A percentile compares a stretch with the other conserved stretches of the same genome.
Evolutionary conservation across 805 yeast species (phyloP).

Genomic region (Yueomyces sp.): DNA sequence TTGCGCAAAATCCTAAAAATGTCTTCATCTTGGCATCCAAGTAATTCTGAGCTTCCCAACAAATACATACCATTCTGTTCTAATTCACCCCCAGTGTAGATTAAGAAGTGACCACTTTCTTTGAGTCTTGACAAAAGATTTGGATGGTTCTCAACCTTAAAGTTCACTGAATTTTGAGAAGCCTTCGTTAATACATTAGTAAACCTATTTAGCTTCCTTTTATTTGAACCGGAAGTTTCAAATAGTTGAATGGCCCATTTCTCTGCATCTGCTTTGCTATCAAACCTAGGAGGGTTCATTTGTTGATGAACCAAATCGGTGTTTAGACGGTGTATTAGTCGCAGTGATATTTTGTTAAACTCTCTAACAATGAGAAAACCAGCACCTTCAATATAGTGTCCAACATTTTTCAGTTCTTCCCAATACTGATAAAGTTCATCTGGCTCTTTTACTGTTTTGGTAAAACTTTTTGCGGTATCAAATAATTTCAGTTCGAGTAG

Average conservation of each 20-base stretch:
- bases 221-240: conserved; percentile 60
- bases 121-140: conserved; percentile 44
- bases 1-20: conserved; percentile 33
- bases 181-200: conserved; percentile 51
- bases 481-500: conserved; percentile 64
- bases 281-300: conserved; percentile 40
- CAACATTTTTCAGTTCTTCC: conserved; percentile 63
- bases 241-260: conserved; percentile 58
- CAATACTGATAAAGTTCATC: conserved; percentile 80
- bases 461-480: conserved; percentile 58
- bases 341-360: conserved; percentile 49
- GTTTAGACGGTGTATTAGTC: conserved; percentile 54
- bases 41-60: conserved; percentile 47
- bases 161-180: conserved; percentile 60
- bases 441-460: conserved; percentile 80
- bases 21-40: conserved; percentile 28
- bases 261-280: conserved; percentile 28
- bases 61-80: conserved; percentile 70
- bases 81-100: conserved; percentile 52
- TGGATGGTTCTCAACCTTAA: conserved; percentile 38
- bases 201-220: conserved; percentile 74
- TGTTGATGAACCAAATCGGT: conserved; percentile 63
- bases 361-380: conserved; percentile 72
- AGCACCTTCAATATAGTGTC: conserved; percentile 67
- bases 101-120: conserved; percentile 59